A percentile compares a stretch with the other conserved stretches of the same genome.
Conservation (phyloP, 2,329 filamentous ascomycete genomes). For the Stagonosporopsis vannaccii region DNA sequence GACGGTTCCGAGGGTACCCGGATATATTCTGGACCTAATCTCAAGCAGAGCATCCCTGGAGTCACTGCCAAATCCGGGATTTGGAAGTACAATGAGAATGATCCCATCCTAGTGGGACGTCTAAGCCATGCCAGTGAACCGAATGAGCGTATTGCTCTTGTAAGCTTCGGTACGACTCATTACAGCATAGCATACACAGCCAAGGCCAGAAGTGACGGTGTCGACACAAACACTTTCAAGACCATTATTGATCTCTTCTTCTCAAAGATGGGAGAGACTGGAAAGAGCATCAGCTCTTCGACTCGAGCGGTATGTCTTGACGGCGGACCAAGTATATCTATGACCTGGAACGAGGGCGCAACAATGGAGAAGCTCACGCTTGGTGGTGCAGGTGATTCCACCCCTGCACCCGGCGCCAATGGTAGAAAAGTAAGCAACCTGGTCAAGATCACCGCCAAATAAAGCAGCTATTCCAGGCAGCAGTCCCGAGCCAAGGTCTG, state of each 20-base stretch:
- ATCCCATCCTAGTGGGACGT: not conserved
- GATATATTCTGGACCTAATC: no score
- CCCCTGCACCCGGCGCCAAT: not conserved
- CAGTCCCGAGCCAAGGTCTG: no score
- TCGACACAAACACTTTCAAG: constrained; percentile 7
- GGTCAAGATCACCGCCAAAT: not conserved
- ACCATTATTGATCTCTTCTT: constrained; percentile 2
- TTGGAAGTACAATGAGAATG: not conserved
- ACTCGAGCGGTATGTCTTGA: constrained; percentile 12
- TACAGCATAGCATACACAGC: not conserved
- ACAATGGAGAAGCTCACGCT: constrained; percentile 4
- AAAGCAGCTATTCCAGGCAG: not conserved
- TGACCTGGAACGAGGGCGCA: constrained; percentile 8
- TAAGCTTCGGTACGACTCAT: not conserved
- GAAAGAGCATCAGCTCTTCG: constrained; percentile 1
- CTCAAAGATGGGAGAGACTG: constrained; percentile 4
- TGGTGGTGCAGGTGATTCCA: not conserved
- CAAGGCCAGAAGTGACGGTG: not conserved
- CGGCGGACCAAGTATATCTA: constrained; percentile 10
- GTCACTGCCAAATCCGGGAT: not conserved
- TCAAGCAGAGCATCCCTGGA: no score
- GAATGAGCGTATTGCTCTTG: not conserved
- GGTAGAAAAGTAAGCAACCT: not conserved
- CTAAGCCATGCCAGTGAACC: not conserved
- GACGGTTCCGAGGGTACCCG: no score